A percentile compares a stretch with the other conserved stretches of the same genome.
phyloP scores from a whole-genome alignment of 768 basidiomycete species.

The Mycena pura region DNA sequence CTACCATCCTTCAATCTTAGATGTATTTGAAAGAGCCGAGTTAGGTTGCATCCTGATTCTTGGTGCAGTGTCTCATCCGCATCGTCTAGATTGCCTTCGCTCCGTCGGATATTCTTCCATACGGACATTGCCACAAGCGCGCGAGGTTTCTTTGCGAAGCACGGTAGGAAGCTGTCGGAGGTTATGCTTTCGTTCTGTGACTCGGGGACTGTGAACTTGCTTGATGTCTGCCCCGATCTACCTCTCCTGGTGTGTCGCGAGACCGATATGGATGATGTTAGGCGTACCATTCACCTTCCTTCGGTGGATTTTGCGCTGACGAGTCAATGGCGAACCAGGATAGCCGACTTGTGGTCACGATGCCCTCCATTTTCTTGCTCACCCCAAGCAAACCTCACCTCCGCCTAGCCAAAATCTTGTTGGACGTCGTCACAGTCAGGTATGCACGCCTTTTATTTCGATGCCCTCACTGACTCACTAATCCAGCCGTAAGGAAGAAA shows the following conservation, averaged over 20 bases:
- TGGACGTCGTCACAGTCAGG: no score
- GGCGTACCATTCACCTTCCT: neutral
- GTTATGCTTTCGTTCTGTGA: neutral
- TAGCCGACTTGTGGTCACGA: no score
- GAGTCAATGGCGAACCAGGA: neutral
- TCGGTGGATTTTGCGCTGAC: no score
- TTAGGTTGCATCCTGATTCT: neutral
- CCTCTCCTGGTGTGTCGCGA: neutral
- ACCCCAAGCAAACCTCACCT: slow-evolving; percentile 3
- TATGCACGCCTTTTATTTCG: neutral
- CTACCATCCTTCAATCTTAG: slow-evolving; percentile 8
- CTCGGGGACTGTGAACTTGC: neutral
- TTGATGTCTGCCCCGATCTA: slow-evolving; percentile 4
- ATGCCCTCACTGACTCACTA: no score
- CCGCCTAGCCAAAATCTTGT: neutral
- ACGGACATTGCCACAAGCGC: neutral
- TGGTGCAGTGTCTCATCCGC: neutral
- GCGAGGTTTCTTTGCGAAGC: neutral
- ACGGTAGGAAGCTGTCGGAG: slow-evolving; percentile 5
- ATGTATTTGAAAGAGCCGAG: neutral
- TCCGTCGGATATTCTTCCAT: slow-evolving; percentile 18
- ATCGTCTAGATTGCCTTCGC: neutral
- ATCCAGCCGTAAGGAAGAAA: neutral
- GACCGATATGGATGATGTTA: neutral
- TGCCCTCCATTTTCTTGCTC: neutral